Evolutionary conservation across 805 yeast genomes (phyloP).

Genomic region (Metschnikowia dekortorum): DNA sequence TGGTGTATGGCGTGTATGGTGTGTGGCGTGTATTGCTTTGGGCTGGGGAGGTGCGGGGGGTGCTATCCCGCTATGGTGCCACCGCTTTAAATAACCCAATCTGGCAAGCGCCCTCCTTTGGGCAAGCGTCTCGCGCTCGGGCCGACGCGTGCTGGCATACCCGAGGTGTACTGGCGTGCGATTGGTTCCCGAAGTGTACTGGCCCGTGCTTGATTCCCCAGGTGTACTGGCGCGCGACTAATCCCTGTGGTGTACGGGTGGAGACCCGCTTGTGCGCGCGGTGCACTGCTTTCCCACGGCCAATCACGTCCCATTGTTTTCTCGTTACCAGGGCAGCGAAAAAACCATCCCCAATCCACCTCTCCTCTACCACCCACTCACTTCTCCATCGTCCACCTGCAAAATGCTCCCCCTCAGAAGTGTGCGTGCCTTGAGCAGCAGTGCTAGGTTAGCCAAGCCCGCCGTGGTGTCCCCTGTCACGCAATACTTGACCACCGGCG

Average conservation of each 20-base stretch:
- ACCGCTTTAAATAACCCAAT: too few species aligned
- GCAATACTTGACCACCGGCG: slow-evolving; percentile 44
- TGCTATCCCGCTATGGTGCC: too few species aligned
- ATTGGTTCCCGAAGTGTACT: too few species aligned
- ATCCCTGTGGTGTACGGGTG: not conserved
- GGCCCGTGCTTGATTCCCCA: too few species aligned
- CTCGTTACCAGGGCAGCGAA: slow-evolving; percentile 13
- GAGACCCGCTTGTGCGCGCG: not conserved
- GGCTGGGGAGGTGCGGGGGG: too few species aligned
- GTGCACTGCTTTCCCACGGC: slow-evolving; percentile 12
- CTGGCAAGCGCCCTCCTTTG: too few species aligned
- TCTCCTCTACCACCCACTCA: not conserved
- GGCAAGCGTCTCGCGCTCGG: too few species aligned
- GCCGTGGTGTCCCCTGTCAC: slow-evolving; percentile 12
- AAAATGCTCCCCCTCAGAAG: slow-evolving; percentile 13
- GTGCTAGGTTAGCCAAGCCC: slow-evolving; percentile 16
- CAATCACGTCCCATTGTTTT: slow-evolving; percentile 18
- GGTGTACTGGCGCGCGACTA: too few species aligned
- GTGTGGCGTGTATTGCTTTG: too few species aligned
- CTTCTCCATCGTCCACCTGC: not conserved
- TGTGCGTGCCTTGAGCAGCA: slow-evolving; percentile 15
- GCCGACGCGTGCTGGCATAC: too few species aligned
- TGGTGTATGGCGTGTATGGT: too few species aligned
- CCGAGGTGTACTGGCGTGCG: too few species aligned
- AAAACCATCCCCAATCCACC: not conserved